Conservation (phyloP, 129 eudicot species). For the Ambrosia trifida region DNA sequence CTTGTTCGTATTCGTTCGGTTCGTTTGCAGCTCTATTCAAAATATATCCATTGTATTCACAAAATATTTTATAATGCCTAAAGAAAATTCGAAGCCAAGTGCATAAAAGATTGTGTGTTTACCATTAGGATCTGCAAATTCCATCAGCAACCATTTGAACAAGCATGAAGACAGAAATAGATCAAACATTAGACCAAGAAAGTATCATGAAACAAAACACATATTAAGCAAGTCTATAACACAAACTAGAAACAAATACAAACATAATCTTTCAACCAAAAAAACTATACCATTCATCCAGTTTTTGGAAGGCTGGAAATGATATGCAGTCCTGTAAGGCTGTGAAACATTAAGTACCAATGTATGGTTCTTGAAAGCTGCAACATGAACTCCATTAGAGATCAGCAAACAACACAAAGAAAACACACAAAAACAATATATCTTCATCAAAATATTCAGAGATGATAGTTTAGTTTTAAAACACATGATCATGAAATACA, state of each 20-base stretch:
- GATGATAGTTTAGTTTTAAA: not conserved
- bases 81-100: not conserved
- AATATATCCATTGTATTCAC: too few relatives aligned
- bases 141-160: constrained; percentile 16
- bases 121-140: constrained; percentile 73
- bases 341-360: constrained; percentile 28
- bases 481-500: constrained; percentile 9
- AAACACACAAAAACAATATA: constrained; percentile 12
- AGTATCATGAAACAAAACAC: not conserved
- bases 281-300: constrained; percentile 63
- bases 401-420: constrained; percentile 23
- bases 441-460: constrained; percentile 11
- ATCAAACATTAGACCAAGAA: not conserved
- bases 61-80: too few relatives aligned
- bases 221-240: not conserved
- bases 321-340: constrained; percentile 58
- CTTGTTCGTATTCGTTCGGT: too few relatives aligned
- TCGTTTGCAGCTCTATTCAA: too few relatives aligned
- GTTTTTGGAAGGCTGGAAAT: constrained; percentile 67
- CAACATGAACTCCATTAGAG: constrained; percentile 27
- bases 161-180: not conserved
- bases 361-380: not conserved
- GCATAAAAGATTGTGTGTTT: constrained; percentile 6
- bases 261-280: not conserved
- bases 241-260: not conserved